Evolutionary conservation across 371 early-diverging fungal species (phyloP).

Genomic region (Dichotomocladium elegans): DNA sequence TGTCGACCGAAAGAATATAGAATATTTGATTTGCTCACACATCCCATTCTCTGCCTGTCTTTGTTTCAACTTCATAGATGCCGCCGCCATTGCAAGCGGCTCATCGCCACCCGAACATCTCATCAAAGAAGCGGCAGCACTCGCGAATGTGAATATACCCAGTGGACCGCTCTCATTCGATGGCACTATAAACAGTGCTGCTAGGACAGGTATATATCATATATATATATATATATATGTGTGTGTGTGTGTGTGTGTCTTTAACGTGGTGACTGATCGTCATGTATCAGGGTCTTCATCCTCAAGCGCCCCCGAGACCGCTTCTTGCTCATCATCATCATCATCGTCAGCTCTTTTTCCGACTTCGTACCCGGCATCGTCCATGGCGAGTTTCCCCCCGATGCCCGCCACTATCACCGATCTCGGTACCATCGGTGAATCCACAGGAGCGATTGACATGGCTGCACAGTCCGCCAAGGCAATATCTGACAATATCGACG

Average conservation of each 20-base stretch:
- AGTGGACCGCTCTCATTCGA: too few relatives aligned
- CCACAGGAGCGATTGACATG: constrained; percentile 1
- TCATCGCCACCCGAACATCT: background rate
- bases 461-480: constrained; percentile 24
- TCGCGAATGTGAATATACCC: constrained; percentile 5
- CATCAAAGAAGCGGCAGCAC: constrained; percentile 13
- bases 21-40: too few relatives aligned
- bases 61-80: too few relatives aligned
- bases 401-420: background rate
- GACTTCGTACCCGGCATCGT: background rate
- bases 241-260: too few relatives aligned
- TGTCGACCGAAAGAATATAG: too few relatives aligned
- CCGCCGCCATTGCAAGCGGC: background rate
- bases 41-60: too few relatives aligned
- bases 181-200: too few relatives aligned
- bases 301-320: background rate
- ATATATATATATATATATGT: too few relatives aligned
- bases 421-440: background rate
- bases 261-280: background rate
- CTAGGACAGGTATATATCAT: too few relatives aligned
- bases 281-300: background rate
- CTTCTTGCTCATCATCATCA: background rate
- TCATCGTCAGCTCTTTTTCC: background rate
- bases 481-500: constrained; percentile 26
- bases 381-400: background rate